Conservation (phyloP, 2,329 filamentous ascomycete genomes). For the Cryphonectria japonica region DNA sequence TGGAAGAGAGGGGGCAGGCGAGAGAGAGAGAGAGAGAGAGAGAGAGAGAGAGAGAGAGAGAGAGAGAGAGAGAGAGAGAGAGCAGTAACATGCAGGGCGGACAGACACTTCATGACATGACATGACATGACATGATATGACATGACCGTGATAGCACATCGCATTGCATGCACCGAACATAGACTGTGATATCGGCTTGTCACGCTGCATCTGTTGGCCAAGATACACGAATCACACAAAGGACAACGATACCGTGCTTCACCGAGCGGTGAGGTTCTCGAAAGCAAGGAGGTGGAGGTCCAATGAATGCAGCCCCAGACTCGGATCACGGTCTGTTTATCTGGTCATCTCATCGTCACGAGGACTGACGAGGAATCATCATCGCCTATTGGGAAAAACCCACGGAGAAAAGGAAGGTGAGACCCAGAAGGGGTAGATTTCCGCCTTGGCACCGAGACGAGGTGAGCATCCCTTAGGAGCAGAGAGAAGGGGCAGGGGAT, state of each 20-base stretch:
- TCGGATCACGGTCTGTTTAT: neutral
- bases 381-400: too few relatives aligned
- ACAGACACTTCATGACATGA: neutral
- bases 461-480: neutral
- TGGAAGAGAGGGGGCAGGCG: too few relatives aligned
- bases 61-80: neutral
- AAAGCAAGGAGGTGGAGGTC: neutral
- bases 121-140: neutral
- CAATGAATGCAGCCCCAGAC: neutral
- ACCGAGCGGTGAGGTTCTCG: neutral
- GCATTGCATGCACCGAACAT: constrained; percentile 17
- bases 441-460: neutral
- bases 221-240: neutral
- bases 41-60: neutral
- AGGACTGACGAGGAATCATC: neutral
- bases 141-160: constrained; percentile 1
- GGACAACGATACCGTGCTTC: neutral
- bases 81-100: neutral
- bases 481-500: too few relatives aligned
- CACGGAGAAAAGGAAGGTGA: neutral
- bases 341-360: neutral
- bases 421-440: neutral
- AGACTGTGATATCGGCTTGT: constrained; percentile 24
- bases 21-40: neutral
- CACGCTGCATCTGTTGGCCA: neutral